Evolutionary conservation across 495 filamentous ascomycete species (phyloP).

Genomic region (Penicillium riverlandense): DNA sequence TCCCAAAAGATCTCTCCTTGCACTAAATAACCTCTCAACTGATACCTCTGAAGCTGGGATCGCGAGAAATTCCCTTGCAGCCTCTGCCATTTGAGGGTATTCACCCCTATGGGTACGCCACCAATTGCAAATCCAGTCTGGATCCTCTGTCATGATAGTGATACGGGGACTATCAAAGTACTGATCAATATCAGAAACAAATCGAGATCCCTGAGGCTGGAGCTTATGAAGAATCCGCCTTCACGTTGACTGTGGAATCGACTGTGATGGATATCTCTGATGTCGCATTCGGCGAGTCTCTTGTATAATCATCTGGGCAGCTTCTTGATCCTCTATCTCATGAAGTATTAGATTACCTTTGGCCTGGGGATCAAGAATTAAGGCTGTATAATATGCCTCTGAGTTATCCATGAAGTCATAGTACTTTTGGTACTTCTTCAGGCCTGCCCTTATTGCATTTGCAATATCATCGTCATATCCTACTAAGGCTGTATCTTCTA

Average conservation of each 20-base stretch:
- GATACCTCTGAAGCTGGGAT: constrained; percentile 5
- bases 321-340: constrained; percentile 1
- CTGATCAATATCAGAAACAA: constrained; percentile 4
- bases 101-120: constrained; percentile 2
- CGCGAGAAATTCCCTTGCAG: constrained; percentile 5
- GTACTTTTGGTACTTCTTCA: constrained; percentile 11
- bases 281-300: not conserved
- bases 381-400: constrained; percentile 5
- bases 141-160: no score
- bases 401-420: constrained; percentile 8
- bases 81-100: constrained; percentile 4
- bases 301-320: not conserved
- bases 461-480: constrained; percentile 4
- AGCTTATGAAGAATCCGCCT: not conserved
- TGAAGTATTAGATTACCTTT: constrained; percentile 3
- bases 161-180: constrained; percentile 3
- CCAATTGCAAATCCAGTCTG: constrained; percentile 6
- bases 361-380: constrained; percentile 1
- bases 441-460: constrained; percentile 3
- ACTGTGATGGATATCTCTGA: not conserved
- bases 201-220: not conserved
- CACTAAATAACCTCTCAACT: no score
- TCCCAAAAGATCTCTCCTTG: not conserved
- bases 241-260: not conserved
- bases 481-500: constrained; percentile 2